Evolutionary conservation across 2,329 filamentous ascomycete genomes (phyloP).

Genomic region (Zelopaecilomyces penicillatus): DNA sequence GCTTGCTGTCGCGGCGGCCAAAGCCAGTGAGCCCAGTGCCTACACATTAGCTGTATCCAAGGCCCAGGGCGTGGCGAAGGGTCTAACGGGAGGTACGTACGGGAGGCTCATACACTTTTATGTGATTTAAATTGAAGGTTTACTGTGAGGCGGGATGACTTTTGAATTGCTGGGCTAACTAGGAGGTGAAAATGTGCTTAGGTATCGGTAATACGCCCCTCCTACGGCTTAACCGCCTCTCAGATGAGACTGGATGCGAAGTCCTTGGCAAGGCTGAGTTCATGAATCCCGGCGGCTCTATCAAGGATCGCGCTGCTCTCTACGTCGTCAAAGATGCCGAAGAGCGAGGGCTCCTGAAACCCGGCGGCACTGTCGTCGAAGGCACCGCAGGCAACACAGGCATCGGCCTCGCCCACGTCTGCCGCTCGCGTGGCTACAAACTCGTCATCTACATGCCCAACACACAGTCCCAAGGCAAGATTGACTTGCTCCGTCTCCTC

Average conservation of each 20-base stretch:
- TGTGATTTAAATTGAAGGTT: background rate
- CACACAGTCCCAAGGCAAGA: slow-evolving; percentile 96
- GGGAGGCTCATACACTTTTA: background rate
- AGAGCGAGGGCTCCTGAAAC: slow-evolving; percentile 69
- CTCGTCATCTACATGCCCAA: slow-evolving; percentile 99
- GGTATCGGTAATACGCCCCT: slow-evolving; percentile 97
- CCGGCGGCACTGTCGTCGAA: slow-evolving; percentile 91
- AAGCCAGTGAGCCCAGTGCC: slow-evolving; percentile 38
- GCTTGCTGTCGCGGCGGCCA: slow-evolving; percentile 50
- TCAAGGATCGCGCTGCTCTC: slow-evolving; percentile 93
- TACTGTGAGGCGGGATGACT: background rate
- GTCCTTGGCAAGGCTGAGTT: slow-evolving; percentile 96
- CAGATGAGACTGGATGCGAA: slow-evolving; percentile 85
- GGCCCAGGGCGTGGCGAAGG: slow-evolving; percentile 69
- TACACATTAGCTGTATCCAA: slow-evolving; percentile 67
- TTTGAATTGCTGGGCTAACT: background rate
- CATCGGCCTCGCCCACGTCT: slow-evolving; percentile 95
- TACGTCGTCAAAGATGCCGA: slow-evolving; percentile 94
- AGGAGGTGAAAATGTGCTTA: slow-evolving; percentile 25
- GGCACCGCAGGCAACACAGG: slow-evolving; percentile 97
- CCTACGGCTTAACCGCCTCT: slow-evolving; percentile 81
- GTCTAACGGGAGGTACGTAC: slow-evolving; percentile 68
- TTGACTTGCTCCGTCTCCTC: slow-evolving; percentile 81
- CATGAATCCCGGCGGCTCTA: slow-evolving; percentile 91
- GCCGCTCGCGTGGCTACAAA: slow-evolving; percentile 82